These are phyloP conservation scores for Hypoxylon sp. DNA, from an alignment of 2,329 filamentous ascomycete genomes.

Conservation along the genomic window DNA sequence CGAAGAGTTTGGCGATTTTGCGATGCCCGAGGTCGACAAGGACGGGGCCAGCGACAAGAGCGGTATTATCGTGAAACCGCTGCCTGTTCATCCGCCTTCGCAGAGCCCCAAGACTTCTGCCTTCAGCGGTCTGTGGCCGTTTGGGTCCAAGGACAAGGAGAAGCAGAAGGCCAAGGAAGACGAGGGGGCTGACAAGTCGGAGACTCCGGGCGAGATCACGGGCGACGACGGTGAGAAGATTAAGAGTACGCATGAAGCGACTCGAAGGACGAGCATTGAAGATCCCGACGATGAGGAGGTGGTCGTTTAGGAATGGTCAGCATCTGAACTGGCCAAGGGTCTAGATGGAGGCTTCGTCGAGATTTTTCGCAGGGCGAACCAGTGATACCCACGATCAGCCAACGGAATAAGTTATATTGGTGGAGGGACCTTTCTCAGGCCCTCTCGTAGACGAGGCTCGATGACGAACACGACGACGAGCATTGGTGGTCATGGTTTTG, in stretches of 20 bases:
- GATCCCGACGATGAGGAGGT: constrained; percentile 60
- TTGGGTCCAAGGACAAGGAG: constrained; percentile 50
- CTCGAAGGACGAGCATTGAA: constrained; percentile 64
- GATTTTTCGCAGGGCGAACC: constrained; percentile 13
- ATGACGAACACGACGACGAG: not conserved
- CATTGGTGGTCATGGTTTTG: constrained; percentile 8
- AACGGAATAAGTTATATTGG: not conserved
- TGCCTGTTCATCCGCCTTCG: constrained; percentile 60
- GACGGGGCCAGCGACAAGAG: constrained; percentile 37
- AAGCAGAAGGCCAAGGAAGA: constrained; percentile 46
- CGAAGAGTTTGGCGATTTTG: constrained; percentile 74
- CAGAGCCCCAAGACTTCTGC: constrained; percentile 47
- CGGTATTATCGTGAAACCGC: constrained; percentile 60
- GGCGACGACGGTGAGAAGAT: constrained; percentile 55
- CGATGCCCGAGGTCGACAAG: constrained; percentile 64
- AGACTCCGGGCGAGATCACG: constrained; percentile 45
- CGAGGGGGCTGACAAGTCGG: constrained; percentile 42
- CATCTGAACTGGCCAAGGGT: constrained; percentile 19
- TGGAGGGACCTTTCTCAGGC: not conserved
- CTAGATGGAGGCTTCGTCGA: constrained; percentile 32
- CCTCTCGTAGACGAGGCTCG: not conserved
- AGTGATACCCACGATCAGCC: constrained; percentile 18
- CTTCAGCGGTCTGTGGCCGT: constrained; percentile 66
- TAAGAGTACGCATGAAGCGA: constrained; percentile 59
- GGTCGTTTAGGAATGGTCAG: constrained; percentile 46